Evolutionary conservation across 306 rosid species (phyloP), one percentile per base, ranked within the genome.

Genomic region (Lotus japonicus): DNA sequence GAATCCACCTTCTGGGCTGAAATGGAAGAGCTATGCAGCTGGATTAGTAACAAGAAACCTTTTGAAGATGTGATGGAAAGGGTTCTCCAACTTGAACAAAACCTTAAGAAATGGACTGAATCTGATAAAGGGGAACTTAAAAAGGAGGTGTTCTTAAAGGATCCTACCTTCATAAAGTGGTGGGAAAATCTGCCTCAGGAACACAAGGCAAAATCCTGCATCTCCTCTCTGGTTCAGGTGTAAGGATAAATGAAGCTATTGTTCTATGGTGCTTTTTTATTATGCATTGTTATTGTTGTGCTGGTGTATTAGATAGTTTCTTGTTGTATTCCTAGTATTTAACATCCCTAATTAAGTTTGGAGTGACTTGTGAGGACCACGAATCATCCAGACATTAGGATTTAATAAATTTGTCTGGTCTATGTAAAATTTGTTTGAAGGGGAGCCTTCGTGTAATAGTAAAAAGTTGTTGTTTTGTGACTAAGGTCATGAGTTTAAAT

Each of bases 1-100:
- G 97, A 86, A 64, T 86, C 97, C 0, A 77, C 58, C 41, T 78
- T 90, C 12, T 88, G 86, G 96, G 98, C 95, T 8, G 86, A 86
- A 51, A 70, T 88, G 57, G 97, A 94, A 61, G 98, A 94, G 48
- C 82, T 94, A 16, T 48, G 71, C 12, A 42, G 31, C 77, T 66
- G 59, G 21, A 76, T 14, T 11, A 72, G 39, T 36, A 72, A 18
- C 59, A 62, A 56, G 11, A 52, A 53, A 17, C 44, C 77, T 31
- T 72, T 56, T n/a, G 69, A 55, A 5, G 49, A 39, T 9, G 4
- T 43, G 0, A 12, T 9, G 44, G 17, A 23, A 4, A 55, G 75
- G 53, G 78, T 84, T 26, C 0, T 11, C 45, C 15, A 76, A 5
- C 46, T 88, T 4, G 89, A 77, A 61, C 5, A 1, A 13, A 36